Evolutionary conservation across 2,329 filamentous ascomycete species (phyloP), one percentile per base, ranked within the genome.

Genomic region (Trichoderma sp.): DNA sequence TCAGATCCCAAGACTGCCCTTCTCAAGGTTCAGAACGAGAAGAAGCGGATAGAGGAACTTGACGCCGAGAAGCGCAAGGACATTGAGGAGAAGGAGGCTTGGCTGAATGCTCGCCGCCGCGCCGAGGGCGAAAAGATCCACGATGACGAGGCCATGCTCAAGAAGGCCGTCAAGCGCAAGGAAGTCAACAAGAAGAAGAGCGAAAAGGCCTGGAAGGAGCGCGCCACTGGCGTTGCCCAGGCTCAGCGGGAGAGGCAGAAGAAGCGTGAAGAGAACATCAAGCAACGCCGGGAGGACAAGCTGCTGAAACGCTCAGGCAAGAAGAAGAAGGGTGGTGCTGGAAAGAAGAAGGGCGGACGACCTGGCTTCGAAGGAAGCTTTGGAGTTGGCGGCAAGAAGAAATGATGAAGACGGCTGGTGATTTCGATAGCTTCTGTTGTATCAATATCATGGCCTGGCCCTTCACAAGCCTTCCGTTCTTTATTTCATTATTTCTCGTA

Each of bases 121-220:
- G 93, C 91, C 1, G 92, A 97, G 78, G 96, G 96, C 59, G 94
- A 97, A 77, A 92, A 93, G 77, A 90, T 97, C 39, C 89, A 89
- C 70, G 94, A 98, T 76, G 93, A 97, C 78, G 93, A 93, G 71
- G 89, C 87, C 56, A 82, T 97, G 68, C 85, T 99, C 32, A 97
- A 97, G 85, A 97, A 97, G 85, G 92, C 94, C 0, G 84, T 98
- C 73, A 97, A 97, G 86, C 90, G 95, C 73, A 96, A 97, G 83
- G 93, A 97, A 76, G 89, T 90, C 73, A 84, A 87, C 64, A 98
- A 97, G 88, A 91, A 90, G 81, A 97, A 96, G 88, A 96, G 92
- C 77, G 93, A 93, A 79, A 90, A 91, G 77, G 93, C 96, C 76
- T 98, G 96, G 92, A 86, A 83, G 58, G 91, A 93, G 68, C 86